Base-by-base conservation (phyloP, 2,329 filamentous ascomycete species). In the Colletotrichum sp. region DNA sequence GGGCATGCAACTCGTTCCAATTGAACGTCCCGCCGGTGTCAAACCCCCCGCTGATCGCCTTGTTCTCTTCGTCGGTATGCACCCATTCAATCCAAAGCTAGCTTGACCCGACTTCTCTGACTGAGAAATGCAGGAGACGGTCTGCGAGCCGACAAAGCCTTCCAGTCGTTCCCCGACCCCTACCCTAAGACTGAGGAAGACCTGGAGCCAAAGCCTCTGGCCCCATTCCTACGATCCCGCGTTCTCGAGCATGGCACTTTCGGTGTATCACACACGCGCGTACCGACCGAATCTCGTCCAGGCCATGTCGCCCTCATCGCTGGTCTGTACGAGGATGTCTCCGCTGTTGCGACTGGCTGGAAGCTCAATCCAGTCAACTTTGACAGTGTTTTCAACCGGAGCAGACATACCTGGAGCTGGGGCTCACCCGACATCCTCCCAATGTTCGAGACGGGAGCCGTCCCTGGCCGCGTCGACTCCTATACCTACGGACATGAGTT, bases 351-450 rank as follows among this genome's bases (percentile, higher is more conserved):
- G 34, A 99, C 98, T 1, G 97, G 97, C 18, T 99, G 97, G 97
- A 99, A 99, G 86, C 88, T 98, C 80, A 99, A 99, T 83, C 97
- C 97, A 0, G 97, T 99, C 82, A 95, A 99, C 83, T 99, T 99
- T 82, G 97, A 99, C 87, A 99, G 96, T 81, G 96, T 99, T 13
- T 99, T 99, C 90, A 99, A 99, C 84, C 92, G 95, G 77, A 99
- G 96, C 83, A 90, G 94, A 62, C 98, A 99, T 86, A 99, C 98
- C 9, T 99, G 97, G 97, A 98, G 96, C 84, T 99, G 97, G 97
- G 97, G 97, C 3, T 98, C 96, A 82, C 97, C 97, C 2, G 97
- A 99, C 85, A 99, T 99, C 81, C 86, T 99, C 79, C 95, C 95
- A 71, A 99, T 99, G 97, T 99, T 99, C 83, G 93, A 98, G 82